phyloP scores from a whole-genome alignment of 2,329 filamentous ascomycete species.

The Alternaria metachromatica region DNA sequence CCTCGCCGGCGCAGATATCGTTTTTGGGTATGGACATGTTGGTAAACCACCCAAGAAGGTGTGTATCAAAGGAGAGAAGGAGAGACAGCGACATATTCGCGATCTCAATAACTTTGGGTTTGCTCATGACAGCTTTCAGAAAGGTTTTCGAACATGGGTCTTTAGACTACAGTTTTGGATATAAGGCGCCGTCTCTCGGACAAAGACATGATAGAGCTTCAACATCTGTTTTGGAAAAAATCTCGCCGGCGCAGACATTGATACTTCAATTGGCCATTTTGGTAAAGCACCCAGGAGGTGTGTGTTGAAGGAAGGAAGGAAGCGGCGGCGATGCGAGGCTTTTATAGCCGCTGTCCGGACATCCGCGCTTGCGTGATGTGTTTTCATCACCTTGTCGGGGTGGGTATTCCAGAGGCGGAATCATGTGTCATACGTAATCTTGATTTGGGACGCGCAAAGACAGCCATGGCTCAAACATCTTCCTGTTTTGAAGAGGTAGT shows the following conservation, averaged over 20 bases:
- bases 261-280: no score
- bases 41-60: neutral
- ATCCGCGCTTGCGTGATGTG: rapidly evolving
- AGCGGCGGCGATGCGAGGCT: rapidly evolving
- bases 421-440: neutral
- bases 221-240: neutral
- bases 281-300: neutral
- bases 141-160: no score
- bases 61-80: neutral
- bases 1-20: neutral
- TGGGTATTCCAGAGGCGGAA: neutral
- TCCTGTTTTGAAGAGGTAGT: neutral
- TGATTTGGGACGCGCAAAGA: neutral
- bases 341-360: neutral
- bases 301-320: neutral
- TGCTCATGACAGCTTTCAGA: no score
- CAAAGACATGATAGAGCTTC: neutral
- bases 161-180: no score
- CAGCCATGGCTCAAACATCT: neutral
- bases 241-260: no score
- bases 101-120: no score
- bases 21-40: no score
- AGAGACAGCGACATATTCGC: no score
- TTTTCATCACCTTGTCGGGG: neutral
- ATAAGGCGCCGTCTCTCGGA: neutral